Conservation (phyloP, 345 rosid genomes). For the Orychophragmus violaceus region DNA sequence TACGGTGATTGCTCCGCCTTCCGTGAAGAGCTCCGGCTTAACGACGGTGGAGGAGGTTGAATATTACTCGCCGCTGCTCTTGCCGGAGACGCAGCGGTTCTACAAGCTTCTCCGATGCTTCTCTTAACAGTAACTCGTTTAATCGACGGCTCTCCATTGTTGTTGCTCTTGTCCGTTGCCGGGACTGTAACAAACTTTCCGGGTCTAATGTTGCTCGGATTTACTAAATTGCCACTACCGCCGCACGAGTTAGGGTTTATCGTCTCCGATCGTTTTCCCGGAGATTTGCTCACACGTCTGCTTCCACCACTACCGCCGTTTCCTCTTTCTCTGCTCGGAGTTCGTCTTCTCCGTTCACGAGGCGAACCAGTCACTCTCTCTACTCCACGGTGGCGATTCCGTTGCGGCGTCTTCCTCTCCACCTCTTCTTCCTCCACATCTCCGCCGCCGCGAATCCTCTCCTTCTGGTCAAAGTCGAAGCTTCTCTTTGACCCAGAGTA, state of each 20-base stretch:
- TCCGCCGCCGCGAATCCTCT: not conserved
- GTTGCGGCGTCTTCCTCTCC: constrained; percentile 34
- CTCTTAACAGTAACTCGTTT: constrained; percentile 65
- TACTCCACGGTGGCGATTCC: constrained; percentile 46
- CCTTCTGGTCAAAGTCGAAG: constrained; percentile 62
- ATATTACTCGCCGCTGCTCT: constrained; percentile 36
- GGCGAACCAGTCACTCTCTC: constrained; percentile 24
- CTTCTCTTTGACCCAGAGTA: constrained; percentile 84
- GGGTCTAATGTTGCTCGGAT: constrained; percentile 28
- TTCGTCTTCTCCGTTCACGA: constrained; percentile 68
- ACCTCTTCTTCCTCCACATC: constrained; percentile 9
- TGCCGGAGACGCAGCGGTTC: constrained; percentile 51
- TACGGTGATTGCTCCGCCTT: constrained; percentile 76
- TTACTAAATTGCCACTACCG: constrained; percentile 16
- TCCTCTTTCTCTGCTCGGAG: constrained; percentile 86
- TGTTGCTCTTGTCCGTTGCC: constrained; percentile 52
- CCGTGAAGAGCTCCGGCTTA: constrained; percentile 40
- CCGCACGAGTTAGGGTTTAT: not conserved
- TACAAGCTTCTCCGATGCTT: constrained; percentile 38
- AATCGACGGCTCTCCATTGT: constrained; percentile 24
- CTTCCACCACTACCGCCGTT: constrained; percentile 26
- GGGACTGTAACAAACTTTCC: constrained; percentile 83
- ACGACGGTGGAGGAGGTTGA: constrained; percentile 23
- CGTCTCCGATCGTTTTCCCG: constrained; percentile 58
- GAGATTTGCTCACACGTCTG: constrained; percentile 74